These are phyloP conservation scores for Volvariella surrecta DNA, from an alignment of 1,284 basidiomycete species.

Conservation along the genomic window DNA sequence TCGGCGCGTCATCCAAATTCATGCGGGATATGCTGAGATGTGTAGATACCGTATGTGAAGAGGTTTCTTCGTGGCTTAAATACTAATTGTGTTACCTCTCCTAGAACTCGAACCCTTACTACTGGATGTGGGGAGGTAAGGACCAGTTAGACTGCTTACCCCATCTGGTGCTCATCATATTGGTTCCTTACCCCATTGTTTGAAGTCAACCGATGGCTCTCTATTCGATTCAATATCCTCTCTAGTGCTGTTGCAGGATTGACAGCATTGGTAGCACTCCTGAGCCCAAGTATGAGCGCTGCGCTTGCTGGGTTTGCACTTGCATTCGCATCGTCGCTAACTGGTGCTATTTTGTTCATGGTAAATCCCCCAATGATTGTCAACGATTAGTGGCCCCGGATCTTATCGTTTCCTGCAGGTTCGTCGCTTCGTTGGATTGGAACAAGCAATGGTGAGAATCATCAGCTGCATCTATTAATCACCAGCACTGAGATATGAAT, in stretches of 20 bases:
- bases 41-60: slow-evolving; percentile 61
- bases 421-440: slow-evolving; percentile 59
- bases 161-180: slow-evolving; percentile 1
- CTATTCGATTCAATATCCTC: slow-evolving; percentile 76
- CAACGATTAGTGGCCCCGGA: background rate
- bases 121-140: slow-evolving; percentile 82
- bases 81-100: no score
- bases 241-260: slow-evolving; percentile 67
- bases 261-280: slow-evolving; percentile 61
- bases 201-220: slow-evolving; percentile 80
- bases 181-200: no score
- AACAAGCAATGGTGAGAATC: slow-evolving; percentile 75
- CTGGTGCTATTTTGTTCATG: slow-evolving; percentile 57
- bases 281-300: slow-evolving; percentile 66
- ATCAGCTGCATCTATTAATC: background rate
- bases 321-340: slow-evolving; percentile 73
- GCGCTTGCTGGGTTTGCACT: slow-evolving; percentile 80
- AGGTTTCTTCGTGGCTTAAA: background rate
- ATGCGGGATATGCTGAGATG: slow-evolving; percentile 80
- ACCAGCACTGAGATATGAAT: no score
- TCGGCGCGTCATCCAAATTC: slow-evolving; percentile 82
- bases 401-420: slow-evolving; percentile 15
- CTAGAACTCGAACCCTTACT: slow-evolving; percentile 71
- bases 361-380: slow-evolving; percentile 17
- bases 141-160: slow-evolving; percentile 11